phyloP scores from a whole-genome alignment of 2,329 filamentous ascomycete genomes.

The Fusarium sp. region DNA sequence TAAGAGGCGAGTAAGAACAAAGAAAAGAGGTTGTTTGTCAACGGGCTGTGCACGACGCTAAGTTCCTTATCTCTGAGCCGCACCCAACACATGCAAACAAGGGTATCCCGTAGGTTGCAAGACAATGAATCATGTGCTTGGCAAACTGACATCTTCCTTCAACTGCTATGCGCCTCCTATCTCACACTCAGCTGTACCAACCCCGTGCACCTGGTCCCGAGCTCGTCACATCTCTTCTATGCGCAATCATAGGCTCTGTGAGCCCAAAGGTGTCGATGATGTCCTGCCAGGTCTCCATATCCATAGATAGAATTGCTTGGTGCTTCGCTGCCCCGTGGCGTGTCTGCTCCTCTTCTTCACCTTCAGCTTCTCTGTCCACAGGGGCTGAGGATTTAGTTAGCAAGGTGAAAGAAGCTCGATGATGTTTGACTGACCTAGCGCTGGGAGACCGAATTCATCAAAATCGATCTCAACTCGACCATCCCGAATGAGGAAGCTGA shows the following conservation, averaged over 20 bases:
- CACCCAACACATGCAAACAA: slow-evolving; percentile 3
- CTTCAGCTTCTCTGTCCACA: slow-evolving; percentile 55
- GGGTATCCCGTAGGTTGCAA: not conserved
- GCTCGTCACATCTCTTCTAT: slow-evolving; percentile 71
- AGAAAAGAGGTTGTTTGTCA: slow-evolving; percentile 9
- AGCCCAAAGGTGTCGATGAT: slow-evolving; percentile 82
- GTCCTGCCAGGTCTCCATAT: slow-evolving; percentile 84
- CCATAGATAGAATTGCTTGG: slow-evolving; percentile 89
- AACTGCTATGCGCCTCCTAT: not conserved
- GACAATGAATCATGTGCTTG: slow-evolving; percentile 11
- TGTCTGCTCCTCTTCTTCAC: slow-evolving; percentile 58
- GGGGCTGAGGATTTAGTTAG: slow-evolving; percentile 47
- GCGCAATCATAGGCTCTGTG: slow-evolving; percentile 83
- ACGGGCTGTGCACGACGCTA: slow-evolving; percentile 10
- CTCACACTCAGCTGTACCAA: slow-evolving; percentile 69
- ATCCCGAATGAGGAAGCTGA: slow-evolving; percentile 93
- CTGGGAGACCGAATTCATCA: slow-evolving; percentile 80
- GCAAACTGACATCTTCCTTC: slow-evolving; percentile 2
- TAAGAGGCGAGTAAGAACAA: slow-evolving; percentile 14
- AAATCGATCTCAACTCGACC: slow-evolving; percentile 79
- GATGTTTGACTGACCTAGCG: slow-evolving; percentile 72
- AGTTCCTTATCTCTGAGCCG: slow-evolving; percentile 12
- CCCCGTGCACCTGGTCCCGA: slow-evolving; percentile 66
- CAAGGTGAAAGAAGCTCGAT: not conserved
- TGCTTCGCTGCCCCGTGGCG: slow-evolving; percentile 72